Evolutionary conservation across 257 asterid species (phyloP).

Genomic region (Nemophila menziesii): DNA sequence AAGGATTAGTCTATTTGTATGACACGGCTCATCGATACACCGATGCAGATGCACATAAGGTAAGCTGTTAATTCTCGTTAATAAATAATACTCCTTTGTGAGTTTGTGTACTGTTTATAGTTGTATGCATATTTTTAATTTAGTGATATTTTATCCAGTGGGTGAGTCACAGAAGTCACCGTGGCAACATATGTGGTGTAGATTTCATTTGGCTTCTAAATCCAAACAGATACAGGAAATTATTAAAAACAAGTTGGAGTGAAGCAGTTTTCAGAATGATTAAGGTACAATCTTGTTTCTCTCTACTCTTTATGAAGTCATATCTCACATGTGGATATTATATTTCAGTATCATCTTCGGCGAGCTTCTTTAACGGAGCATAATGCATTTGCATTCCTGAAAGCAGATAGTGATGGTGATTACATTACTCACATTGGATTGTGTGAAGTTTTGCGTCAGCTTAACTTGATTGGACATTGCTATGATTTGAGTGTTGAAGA

Average conservation of each 20-base stretch:
- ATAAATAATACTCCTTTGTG: not conserved
- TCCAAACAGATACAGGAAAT: constrained; percentile 73
- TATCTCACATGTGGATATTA: not conserved
- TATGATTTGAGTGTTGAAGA: constrained; percentile 76
- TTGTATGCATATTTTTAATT: constrained; percentile 16
- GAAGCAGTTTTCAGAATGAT: constrained; percentile 93
- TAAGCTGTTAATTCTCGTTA: constrained; percentile 13
- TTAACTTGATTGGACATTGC: constrained; percentile 55
- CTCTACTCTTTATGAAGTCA: not conserved
- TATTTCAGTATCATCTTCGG: constrained; percentile 74
- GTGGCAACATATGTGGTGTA: constrained; percentile 95
- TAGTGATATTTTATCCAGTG: constrained; percentile 39
- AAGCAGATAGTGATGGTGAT: constrained; percentile 70
- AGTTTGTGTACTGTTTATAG: no score
- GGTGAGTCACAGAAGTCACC: constrained; percentile 98
- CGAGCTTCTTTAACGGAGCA: constrained; percentile 75
- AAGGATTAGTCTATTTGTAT: constrained; percentile 88
- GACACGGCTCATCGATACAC: constrained; percentile 96
- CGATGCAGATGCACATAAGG: constrained; percentile 98
- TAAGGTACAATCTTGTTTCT: constrained; percentile 73
- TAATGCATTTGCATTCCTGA: constrained; percentile 75
- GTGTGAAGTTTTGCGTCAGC: constrained; percentile 70
- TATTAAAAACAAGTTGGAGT: constrained; percentile 92
- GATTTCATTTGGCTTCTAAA: constrained; percentile 99
- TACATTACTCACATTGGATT: constrained; percentile 66